These are phyloP conservation scores for Populus hybrid DNA, from an alignment of 441 rosid species.

Conservation along the genomic window DNA sequence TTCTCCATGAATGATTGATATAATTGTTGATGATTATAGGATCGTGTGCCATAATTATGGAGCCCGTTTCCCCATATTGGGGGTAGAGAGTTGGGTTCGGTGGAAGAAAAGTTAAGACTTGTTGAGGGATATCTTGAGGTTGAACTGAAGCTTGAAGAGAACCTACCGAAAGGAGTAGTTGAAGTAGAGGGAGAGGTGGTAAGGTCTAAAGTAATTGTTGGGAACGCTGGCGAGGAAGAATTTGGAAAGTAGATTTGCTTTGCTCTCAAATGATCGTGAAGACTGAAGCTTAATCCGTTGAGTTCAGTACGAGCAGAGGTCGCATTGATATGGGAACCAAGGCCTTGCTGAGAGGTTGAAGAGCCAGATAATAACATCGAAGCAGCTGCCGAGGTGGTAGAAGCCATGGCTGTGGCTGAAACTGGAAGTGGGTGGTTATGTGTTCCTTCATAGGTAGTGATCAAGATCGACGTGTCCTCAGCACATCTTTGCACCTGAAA, in stretches of 20 bases:
- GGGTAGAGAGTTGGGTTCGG: constrained; percentile 43
- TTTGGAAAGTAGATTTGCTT: constrained; percentile 46
- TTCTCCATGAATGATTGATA: constrained; percentile 22
- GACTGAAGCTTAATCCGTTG: constrained; percentile 45
- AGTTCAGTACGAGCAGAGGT: constrained; percentile 28
- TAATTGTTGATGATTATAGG: constrained; percentile 26
- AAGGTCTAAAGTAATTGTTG: constrained; percentile 82
- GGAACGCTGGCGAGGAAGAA: constrained; percentile 43
- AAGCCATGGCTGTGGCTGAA: constrained; percentile 83
- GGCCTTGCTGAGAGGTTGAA: constrained; percentile 41
- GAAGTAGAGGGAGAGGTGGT: constrained; percentile 41
- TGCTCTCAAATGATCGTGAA: constrained; percentile 46
- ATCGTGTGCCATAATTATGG: constrained; percentile 28
- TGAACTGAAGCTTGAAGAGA: constrained; percentile 31
- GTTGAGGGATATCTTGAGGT: constrained; percentile 44
- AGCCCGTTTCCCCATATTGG: constrained; percentile 48
- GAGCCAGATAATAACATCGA: constrained; percentile 74
- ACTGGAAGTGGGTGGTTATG: constrained; percentile 78
- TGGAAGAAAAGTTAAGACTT: constrained; percentile 47
- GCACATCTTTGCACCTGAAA: constrained; percentile 81
- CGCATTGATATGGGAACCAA: constrained; percentile 15
- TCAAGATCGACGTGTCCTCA: constrained; percentile 74
- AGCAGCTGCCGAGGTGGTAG: constrained; percentile 80
- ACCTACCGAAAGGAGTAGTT: constrained; percentile 37
- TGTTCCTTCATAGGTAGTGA: constrained; percentile 82